These are phyloP conservation scores for Barbarea vulgaris DNA, from an alignment of 345 rosid species.

Conservation along the genomic window DNA sequence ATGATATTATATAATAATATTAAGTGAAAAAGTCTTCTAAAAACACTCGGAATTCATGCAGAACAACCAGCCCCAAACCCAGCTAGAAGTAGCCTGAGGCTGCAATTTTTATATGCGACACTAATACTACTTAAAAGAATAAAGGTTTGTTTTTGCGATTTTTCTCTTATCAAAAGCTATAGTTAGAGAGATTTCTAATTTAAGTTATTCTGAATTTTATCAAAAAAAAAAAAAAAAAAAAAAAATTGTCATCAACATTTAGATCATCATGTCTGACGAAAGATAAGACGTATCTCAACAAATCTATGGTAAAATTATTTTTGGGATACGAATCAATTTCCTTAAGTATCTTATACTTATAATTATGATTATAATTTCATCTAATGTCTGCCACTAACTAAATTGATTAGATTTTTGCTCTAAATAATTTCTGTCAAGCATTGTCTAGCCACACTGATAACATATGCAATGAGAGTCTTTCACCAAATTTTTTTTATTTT, in stretches of 20 bases:
- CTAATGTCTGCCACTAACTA: constrained; percentile 19
- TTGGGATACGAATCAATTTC: constrained; percentile 19
- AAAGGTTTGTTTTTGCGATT: background rate
- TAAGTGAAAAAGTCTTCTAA: background rate
- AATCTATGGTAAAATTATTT: background rate
- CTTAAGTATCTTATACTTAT: constrained; percentile 3
- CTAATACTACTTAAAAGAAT: background rate
- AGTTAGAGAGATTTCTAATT: too few relatives aligned
- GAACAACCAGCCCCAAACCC: background rate
- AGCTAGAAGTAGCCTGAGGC: background rate
- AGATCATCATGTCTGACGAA: background rate
- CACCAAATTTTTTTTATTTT: too few relatives aligned
- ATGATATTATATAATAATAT: background rate
- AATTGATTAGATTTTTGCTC: background rate
- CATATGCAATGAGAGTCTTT: too few relatives aligned
- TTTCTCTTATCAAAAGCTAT: background rate
- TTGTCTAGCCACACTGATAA: too few relatives aligned
- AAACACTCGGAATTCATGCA: background rate
- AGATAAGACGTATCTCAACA: background rate
- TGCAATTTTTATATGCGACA: background rate
- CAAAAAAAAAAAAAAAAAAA: too few relatives aligned
- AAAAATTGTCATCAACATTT: background rate
- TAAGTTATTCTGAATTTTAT: too few relatives aligned
- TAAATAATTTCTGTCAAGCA: too few relatives aligned
- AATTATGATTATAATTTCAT: background rate